Evolutionary conservation across 495 filamentous ascomycete genomes (phyloP), one percentile per base, ranked within the genome.

Genomic region (Cryomyces minteri): DNA sequence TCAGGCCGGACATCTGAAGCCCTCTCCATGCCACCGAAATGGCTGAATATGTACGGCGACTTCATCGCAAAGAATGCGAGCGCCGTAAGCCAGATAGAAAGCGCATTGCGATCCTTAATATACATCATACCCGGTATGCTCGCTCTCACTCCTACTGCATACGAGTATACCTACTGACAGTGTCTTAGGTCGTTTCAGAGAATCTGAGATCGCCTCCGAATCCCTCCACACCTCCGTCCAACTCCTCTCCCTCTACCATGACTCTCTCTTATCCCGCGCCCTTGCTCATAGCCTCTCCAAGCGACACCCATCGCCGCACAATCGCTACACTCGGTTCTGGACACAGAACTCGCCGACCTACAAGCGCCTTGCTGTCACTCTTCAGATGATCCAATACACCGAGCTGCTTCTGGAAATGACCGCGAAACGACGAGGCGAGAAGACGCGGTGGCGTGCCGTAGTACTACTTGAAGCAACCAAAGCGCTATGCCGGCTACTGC

Each of bases 31-130:
- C 82, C 84, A 29, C 73, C 82, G 0, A 78, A 77, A 62, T 88
- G 77, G 80, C 62, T 92, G 31, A 66, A 72, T 43, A 71, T 82
- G 56, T 98, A 98, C 63, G 77, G 77, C 54, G 78, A 88, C 47
- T 94, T 95, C 62, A 87, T 98, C 65, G 84, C 82, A 36, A 88
- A 88, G 64, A 95, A 98, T 62, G 72, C 85, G 44, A 79, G 82
- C 59, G 83, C 88, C 25, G 84, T 98, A 44, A 79, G 80, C 10
- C 86, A 93, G 59, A 88, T 98, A 46, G 90, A 98, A 66, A 88
- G 82, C 38, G 84, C 84, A 11, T 66, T 98, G 56, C 76, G 92
- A 18, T 88, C 83, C 4, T 65, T 98, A 43, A 92, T 88, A 18
- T 96, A 96, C 59, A 88, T 98, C 54, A 88, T 98, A 29, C 90